A percentile compares a stretch with the other conserved stretches of the same genome.
Conservation (phyloP, 352 stramenopile genomes). For the Halophytophthora batemanensis region DNA sequence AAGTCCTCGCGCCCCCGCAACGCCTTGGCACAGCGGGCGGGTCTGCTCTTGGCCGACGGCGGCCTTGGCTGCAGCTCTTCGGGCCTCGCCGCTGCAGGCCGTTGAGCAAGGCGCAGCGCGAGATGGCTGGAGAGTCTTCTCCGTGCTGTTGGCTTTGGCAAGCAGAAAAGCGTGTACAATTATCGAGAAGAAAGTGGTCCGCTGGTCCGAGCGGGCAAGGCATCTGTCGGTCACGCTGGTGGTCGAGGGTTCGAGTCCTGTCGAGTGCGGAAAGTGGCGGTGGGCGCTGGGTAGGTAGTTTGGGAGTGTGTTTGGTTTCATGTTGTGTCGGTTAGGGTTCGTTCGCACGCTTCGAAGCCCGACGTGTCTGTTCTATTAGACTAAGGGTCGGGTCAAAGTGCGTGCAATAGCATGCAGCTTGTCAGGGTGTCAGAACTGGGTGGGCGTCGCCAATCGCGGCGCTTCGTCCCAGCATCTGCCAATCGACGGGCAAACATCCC, state of each 20-base stretch:
- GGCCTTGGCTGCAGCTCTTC: no score
- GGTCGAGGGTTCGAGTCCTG: conserved; percentile 73
- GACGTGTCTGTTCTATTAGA: conserved; percentile 88
- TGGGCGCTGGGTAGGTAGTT: background rate
- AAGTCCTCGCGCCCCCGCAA: no score
- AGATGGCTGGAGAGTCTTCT: no score
- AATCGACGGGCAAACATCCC: conserved; percentile 75
- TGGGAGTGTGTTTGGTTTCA: conserved; percentile 9
- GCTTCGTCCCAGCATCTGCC: conserved; percentile 77
- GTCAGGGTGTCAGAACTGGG: conserved; percentile 88
- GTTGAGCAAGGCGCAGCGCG: no score
- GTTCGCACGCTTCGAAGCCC: conserved; percentile 85
- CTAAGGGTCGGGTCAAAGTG: conserved; percentile 89
- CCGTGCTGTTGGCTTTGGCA: no score
- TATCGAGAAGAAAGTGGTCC: no score
- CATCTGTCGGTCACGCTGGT: no score
- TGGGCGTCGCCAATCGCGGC: conserved; percentile 24
- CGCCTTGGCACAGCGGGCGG: no score
- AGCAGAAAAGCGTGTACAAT: no score
- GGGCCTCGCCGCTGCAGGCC: no score
- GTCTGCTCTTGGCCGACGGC: no score
- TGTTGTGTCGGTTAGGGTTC: conserved; percentile 9
- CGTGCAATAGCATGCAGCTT: conserved; percentile 68
- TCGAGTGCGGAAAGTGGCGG: conserved; percentile 3
- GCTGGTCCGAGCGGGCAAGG: no score